Evolutionary conservation across 2,329 filamentous ascomycete genomes (phyloP), one percentile per base, ranked within the genome.

Genomic region (Pseudocercospora eumusae): DNA sequence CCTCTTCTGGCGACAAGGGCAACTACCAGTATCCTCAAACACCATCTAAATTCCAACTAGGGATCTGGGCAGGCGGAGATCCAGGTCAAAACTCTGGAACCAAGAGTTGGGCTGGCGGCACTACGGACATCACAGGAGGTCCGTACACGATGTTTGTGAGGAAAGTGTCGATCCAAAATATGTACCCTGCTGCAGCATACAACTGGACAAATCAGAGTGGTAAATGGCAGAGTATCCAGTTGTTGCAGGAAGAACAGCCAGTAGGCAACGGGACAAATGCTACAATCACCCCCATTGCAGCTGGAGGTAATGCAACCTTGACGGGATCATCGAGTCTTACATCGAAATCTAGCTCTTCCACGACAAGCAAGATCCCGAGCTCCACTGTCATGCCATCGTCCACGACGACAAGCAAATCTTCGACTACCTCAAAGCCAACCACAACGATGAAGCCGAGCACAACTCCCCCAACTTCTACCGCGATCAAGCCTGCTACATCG

Each of bases 31-130:
- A 85, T 74, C 90, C 90, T 0, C 90, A 93, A 73, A 92, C 90
- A 0, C 90, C 90, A 1, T 89, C 89, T 86, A 84, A 85, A 55
- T 75, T 91, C 54, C 49, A 52, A 59, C 56, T 81, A n/a, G 79
- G 79, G 47, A 79, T 76, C 71, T 81, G 79, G 79, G 77, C 78
- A 36, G 80, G 78, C 54, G 83, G 82, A 67, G 77, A 79, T 58
- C 23, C 49, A 15, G 49, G 27, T 8, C 49, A 52, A 15, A 52
- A 52, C 74, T 77, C 61, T 74, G 79, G 40, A 75, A 81, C n/a
- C 62, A 77, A 65, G 87, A 88, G 27, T 4, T 91, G 88, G 88
- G 87, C 88, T 53, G 87, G 88, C 50, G 88, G 88, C 57, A 69
- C 75, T 27, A 79, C 78, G 11, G 78, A 82, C 69, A 81, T 80